Evolutionary conservation across 2,329 filamentous ascomycete species (phyloP).

Genomic region (Pleurostoma richardsiae): DNA sequence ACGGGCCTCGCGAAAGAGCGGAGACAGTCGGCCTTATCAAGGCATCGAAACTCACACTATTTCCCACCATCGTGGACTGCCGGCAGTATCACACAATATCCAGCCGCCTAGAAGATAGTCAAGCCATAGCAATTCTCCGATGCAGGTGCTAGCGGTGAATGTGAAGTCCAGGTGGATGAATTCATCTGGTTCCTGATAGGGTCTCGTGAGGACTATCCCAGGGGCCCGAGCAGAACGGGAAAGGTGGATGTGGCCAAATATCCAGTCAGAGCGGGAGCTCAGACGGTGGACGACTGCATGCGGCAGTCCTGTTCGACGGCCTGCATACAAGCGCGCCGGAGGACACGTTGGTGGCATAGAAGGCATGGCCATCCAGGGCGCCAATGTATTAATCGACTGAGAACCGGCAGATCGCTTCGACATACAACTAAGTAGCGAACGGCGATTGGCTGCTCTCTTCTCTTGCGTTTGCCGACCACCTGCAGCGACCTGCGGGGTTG

Average conservation of each 20-base stretch:
- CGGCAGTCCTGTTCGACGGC: neutral
- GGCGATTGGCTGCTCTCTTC: neutral
- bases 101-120: slow-evolving; percentile 1
- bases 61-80: neutral
- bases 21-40: neutral
- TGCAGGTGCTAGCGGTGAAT: neutral
- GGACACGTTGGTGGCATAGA: neutral
- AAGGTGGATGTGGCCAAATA: neutral
- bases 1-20: neutral
- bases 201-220: neutral
- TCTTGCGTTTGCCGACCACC: neutral
- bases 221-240: neutral
- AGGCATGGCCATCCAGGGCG: neutral
- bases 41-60: neutral
- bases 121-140: slow-evolving; percentile 1
- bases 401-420: neutral
- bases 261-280: neutral
- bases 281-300: neutral
- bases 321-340: neutral
- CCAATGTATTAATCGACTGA: neutral
- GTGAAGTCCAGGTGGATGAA: no score
- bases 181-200: no score
- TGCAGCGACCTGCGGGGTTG: neutral
- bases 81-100: neutral
- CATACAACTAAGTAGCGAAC: neutral